Conservation (phyloP, 2,329 filamentous ascomycete species). For the Fusarium foetens region DNA sequence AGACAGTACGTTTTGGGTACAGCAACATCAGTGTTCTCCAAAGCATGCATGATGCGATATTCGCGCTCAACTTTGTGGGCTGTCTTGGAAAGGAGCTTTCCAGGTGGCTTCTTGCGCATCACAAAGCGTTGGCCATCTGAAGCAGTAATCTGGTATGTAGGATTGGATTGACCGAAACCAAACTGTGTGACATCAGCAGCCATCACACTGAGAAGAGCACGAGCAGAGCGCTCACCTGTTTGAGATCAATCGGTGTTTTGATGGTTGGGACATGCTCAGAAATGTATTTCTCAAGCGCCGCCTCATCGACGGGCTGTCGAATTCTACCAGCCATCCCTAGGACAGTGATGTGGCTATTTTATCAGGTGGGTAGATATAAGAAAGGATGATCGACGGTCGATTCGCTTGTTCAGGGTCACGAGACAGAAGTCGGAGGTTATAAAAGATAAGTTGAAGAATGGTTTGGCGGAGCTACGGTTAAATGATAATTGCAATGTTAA, state of each 20-base stretch:
- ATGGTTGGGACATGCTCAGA: slow-evolving; percentile 82
- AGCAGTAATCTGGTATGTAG: slow-evolving; percentile 90
- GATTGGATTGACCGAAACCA: slow-evolving; percentile 96
- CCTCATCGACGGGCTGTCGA: slow-evolving; percentile 88
- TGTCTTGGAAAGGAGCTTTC: slow-evolving; percentile 88
- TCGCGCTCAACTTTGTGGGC: slow-evolving; percentile 98
- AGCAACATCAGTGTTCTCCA: slow-evolving; percentile 81
- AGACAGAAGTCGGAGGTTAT: neutral
- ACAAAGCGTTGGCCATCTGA: slow-evolving; percentile 79
- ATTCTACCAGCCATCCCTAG: slow-evolving; percentile 82
- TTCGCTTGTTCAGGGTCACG: neutral
- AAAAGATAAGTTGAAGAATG: neutral
- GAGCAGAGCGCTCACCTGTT: slow-evolving; percentile 72
- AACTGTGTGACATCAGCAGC: slow-evolving; percentile 68
- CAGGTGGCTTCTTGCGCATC: slow-evolving; percentile 97
- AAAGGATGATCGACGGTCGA: neutral
- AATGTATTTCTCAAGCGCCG: slow-evolving; percentile 83
- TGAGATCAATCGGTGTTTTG: slow-evolving; percentile 82
- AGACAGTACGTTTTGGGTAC: slow-evolving; percentile 86
- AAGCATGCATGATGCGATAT: slow-evolving; percentile 87
- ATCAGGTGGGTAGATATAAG: neutral
- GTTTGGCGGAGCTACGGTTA: neutral
- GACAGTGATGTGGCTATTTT: neutral
- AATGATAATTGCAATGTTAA: slow-evolving; percentile 1
- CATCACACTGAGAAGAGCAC: neutral